Evolutionary conservation across 306 rosid species (phyloP), one percentile per base, ranked within the genome.

Genomic region (Morella rubra): DNA sequence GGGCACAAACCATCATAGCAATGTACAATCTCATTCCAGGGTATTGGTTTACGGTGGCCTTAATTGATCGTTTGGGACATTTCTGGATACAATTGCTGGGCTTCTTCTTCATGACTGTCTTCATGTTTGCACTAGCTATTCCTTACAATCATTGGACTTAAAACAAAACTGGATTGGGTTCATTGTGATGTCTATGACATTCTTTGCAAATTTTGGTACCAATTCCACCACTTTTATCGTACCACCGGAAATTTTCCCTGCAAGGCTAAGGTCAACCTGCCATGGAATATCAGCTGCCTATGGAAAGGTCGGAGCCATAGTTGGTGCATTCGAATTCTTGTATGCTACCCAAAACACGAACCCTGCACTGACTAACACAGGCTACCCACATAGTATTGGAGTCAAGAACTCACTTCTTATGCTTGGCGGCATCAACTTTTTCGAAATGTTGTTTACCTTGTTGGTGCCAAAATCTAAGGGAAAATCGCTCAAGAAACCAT

Each of bases 401-500:
- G 18, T 91, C 5, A 89, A 81, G 84, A 82, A 91, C 51, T 78
- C 98, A 0, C 86, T 94, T 10, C 73, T 90, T 41, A 47, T 88
- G 86, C 96, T 91, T 27, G 98, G 94, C 14, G 91, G 80, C 32
- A 47, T 94, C 65, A 94, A 91, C 86, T 86, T 91, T 73, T 2
- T 85, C 0, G 97, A 97, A 8, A 86, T 88, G 19, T 0, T 84
- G 10, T 87, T 87, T 70, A 91, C 98, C 11, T 72, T 94, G 11
- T 80, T 91, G 74, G 97, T 94, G 46, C 98, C 97, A 1, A 97
- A 94, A 80, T 73, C 98, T 0, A 93, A 94, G 72, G 98, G 98
- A 7, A 94, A 70, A 71, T 91, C 97, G 24, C 84, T 94, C 3
- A 97, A 94, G 75, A 97, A 94, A 68, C 68, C 90, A 91, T 85